Base-by-base conservation (phyloP, 768 basidiomycete species). In the Plicaturopsis crispa region DNA sequence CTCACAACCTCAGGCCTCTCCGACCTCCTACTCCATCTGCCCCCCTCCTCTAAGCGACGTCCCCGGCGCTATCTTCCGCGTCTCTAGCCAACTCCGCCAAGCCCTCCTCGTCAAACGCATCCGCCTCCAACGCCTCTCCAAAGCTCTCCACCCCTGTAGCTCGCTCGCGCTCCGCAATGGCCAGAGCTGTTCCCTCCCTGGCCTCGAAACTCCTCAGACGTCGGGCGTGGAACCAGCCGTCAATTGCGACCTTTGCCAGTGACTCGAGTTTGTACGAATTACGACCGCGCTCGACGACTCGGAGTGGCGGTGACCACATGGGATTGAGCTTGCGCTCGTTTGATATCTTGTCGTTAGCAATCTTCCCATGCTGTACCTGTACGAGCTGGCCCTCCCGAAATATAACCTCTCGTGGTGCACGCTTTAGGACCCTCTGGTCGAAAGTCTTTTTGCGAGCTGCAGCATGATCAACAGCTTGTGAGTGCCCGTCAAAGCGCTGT, bases 401-500 rank as follows among this genome's bases (percentile, higher is more conserved):
- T 3, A 40, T 26, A 3, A 58, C 50, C n/a, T 46, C 53, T 1
- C 54, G 42, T 3, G 44, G 30, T 8, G 28, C 22, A 6, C 19
- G 31, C 1, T 11, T 21, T 18, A 46, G 8, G 1, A 63, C 50
- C 12, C 39, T 38, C 28, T 33, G 31, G 41, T 65, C 54, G 28
- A 65, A 66, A 0, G 33, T 47, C 0, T 22, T 42, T 35, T 63
- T 64, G 2, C 50, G 24, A 13, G 41, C 31, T 5, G 38, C 6
- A 5, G 57, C 51, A 17, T 62, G 56, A 4, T 37, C 23, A 1
- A 59, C 38, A 0, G 46, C 40, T 6, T 49, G 39, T 2, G 47
- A 40, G 36, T 57, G 56, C 1, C 54, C 58, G 26, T 65, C 60
- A 0, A 57, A 36, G 5, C 48, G 46, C 28, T 61, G 61, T 39